These are phyloP conservation scores for Microstegium vimineum DNA, from an alignment of 176 grass and related monocot genomes.

Conservation along the genomic window DNA sequence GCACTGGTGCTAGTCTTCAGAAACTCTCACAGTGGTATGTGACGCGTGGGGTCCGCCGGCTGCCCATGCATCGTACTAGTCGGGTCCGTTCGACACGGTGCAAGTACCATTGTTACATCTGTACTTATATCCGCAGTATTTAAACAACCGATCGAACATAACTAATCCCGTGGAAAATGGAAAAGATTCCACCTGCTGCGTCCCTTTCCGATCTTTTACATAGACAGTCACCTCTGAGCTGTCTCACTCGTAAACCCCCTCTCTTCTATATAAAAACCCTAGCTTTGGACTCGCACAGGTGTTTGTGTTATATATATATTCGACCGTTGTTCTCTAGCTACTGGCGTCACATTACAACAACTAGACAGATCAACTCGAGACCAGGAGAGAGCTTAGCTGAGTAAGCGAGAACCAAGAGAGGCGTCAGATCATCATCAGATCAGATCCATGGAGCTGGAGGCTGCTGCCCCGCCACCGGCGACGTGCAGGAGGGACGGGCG, in stretches of 20 bases:
- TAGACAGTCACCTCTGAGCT: slow-evolving; percentile 51
- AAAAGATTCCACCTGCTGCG: slow-evolving; percentile 33
- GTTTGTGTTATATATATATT: slow-evolving; percentile 15
- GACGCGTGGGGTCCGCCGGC: slow-evolving; percentile 16
- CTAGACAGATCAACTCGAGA: not conserved
- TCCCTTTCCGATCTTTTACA: slow-evolving; percentile 35
- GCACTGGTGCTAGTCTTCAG: slow-evolving; percentile 10
- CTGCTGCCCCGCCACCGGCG: slow-evolving; percentile 15
- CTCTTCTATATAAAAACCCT: slow-evolving; percentile 53
- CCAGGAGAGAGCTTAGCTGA: not conserved
- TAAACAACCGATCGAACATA: slow-evolving; percentile 37
- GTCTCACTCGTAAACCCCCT: slow-evolving; percentile 40
- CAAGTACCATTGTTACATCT: not conserved
- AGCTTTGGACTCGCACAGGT: slow-evolving; percentile 17
- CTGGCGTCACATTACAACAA: not conserved
- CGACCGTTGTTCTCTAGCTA: not conserved
- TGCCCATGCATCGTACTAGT: slow-evolving; percentile 1
- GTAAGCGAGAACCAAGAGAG: not conserved
- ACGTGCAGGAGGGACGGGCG: slow-evolving; percentile 35
- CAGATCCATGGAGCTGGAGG: slow-evolving; percentile 33
- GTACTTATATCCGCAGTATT: slow-evolving; percentile 12
- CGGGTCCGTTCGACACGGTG: slow-evolving; percentile 2
- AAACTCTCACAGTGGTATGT: slow-evolving; percentile 33
- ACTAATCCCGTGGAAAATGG: slow-evolving; percentile 40
- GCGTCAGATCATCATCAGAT: slow-evolving; percentile 10